Base-by-base conservation (phyloP, 108 stramenopile genomes). In the Skeletonema marinoi region DNA sequence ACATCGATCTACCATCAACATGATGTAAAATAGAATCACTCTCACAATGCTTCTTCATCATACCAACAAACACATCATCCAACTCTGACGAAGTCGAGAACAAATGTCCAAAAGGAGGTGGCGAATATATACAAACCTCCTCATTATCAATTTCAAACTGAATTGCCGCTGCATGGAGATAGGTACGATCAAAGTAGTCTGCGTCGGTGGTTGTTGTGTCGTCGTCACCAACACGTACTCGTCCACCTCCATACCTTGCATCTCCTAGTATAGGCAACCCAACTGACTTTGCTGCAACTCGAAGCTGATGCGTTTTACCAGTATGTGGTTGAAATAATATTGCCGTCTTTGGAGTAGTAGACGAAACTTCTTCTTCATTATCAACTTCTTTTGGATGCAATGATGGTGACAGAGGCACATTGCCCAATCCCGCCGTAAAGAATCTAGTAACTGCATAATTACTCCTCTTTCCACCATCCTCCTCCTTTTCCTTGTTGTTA, bases 241-340 rank as follows among this genome's bases (percentile, higher is more conserved):
- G 54, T 9, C 88, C 82, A 62, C 83, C 86, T 9, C 84, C 75
- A 74, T 95, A 95, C 29, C 90, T 70, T n/a, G 77, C 78, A 81
- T 95, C 94, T 21, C 90, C 91, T 54, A 88, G 32, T 50, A 95
- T 71, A 31, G 91, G 88, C 33, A 95, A 50, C 39, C 90, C 90
- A 29, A 95, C 80, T 17, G 85, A 67, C 70, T 95, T 95, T 31
- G 94, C 90, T 0, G 94, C 90, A 1, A 95, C 94, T 10, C 94
- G 86, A 51, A 95, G 68, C 70, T 95, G 94, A 84, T 95, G 94
- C 10, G 94, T 92, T 76, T 82, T 83, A 16, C 94, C 94, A 0
- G 94, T 95, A 56, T 86, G 84, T 9, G 94, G 94, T 32, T 81
- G 88, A 61, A 92, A 95, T 36, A 92, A 69, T 17, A 91, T 75